phyloP scores from a whole-genome alignment of 306 rosid species.

The Hippophae rhamnoides region DNA sequence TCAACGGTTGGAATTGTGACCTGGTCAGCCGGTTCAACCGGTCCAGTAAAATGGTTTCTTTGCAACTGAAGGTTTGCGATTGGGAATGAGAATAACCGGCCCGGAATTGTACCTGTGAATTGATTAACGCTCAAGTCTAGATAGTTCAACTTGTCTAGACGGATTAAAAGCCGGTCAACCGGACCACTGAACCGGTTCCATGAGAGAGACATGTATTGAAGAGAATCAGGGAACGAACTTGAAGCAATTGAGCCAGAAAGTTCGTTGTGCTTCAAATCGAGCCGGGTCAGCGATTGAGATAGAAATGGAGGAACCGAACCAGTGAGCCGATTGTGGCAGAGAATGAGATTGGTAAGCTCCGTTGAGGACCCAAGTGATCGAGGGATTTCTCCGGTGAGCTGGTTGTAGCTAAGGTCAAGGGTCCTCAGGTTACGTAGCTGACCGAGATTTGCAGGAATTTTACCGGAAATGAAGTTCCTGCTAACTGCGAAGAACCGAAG shows the following conservation, averaged over 20 bases:
- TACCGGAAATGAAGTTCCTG: slow-evolving; percentile 83
- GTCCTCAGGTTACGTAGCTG: slow-evolving; percentile 46
- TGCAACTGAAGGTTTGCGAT: slow-evolving; percentile 58
- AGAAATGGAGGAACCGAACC: slow-evolving; percentile 64
- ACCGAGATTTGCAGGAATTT: slow-evolving; percentile 50
- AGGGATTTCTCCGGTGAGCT: slow-evolving; percentile 62
- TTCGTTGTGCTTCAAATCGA: slow-evolving; percentile 74
- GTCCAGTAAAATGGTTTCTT: slow-evolving; percentile 59
- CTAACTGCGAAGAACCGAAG: slow-evolving; percentile 74
- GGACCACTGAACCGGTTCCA: slow-evolving; percentile 72
- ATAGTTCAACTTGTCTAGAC: slow-evolving; percentile 54
- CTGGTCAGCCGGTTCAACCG: slow-evolving; percentile 45
- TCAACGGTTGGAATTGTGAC: slow-evolving; percentile 73
- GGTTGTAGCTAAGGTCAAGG: slow-evolving; percentile 81
- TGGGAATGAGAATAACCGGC: slow-evolving; percentile 64
- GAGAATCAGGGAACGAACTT: slow-evolving; percentile 54
- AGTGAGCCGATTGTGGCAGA: slow-evolving; percentile 75
- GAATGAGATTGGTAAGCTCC: slow-evolving; percentile 62
- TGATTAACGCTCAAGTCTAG: slow-evolving; percentile 78
- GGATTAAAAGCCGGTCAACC: slow-evolving; percentile 44
- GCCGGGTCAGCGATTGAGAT: slow-evolving; percentile 52
- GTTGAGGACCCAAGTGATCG: slow-evolving; percentile 49
- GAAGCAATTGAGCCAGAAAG: slow-evolving; percentile 64
- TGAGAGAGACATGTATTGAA: slow-evolving; percentile 70
- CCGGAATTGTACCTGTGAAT: slow-evolving; percentile 66